These are phyloP conservation scores for Hericium coralloides DNA, from an alignment of 768 basidiomycete genomes.

Conservation along the genomic window DNA sequence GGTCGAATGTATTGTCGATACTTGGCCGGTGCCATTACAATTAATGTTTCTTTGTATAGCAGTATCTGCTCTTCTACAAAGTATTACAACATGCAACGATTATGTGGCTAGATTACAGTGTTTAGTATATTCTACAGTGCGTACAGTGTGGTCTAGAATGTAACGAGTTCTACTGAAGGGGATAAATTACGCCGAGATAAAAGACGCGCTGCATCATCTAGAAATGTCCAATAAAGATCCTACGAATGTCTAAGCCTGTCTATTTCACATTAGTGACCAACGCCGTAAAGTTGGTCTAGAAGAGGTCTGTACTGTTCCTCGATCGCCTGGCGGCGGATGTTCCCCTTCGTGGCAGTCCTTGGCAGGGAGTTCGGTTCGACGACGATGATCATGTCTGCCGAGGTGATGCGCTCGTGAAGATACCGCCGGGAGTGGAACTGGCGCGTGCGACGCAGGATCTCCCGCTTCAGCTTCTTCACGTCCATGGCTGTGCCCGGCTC, in stretches of 20 bases:
- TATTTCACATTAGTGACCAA: conserved; percentile 4
- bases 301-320: conserved; percentile 52
- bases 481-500: conserved; percentile 46
- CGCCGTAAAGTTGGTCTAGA: conserved; percentile 50
- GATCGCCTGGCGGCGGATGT: conserved; percentile 68
- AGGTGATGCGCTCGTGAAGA: conserved; percentile 69
- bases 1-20: too few relatives aligned
- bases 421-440: conserved; percentile 70
- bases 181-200: too few relatives aligned
- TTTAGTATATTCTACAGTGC: too few relatives aligned
- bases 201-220: too few relatives aligned
- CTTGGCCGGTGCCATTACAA: too few relatives aligned
- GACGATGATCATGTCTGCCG: conserved; percentile 54
- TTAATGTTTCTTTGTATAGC: too few relatives aligned
- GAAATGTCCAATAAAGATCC: background rate
- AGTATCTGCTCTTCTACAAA: too few relatives aligned
- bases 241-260: background rate
- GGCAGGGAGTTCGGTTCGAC: conserved; percentile 61
- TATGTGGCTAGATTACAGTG: too few relatives aligned
- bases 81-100: too few relatives aligned
- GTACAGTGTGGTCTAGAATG: too few relatives aligned
- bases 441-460: conserved; percentile 64
- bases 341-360: conserved; percentile 74
- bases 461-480: conserved; percentile 51
- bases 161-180: too few relatives aligned